Evolutionary conservation across 345 rosid species (phyloP), one percentile per base, ranked within the genome.

Genomic region (Angophora floribunda): DNA sequence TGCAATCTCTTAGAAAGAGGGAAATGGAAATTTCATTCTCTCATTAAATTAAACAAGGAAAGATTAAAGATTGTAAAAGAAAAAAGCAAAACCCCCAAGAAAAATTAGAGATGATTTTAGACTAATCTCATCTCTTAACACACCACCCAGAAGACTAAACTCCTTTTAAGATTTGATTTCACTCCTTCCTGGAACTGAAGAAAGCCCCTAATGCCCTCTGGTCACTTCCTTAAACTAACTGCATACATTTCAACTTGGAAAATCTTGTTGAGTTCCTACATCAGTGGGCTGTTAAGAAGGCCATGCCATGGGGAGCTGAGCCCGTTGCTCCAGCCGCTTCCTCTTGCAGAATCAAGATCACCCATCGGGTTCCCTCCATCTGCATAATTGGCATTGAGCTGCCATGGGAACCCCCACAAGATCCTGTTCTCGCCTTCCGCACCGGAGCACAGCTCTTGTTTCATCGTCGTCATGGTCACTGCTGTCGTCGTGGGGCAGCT

Each of bases 361-460:
- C 88, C 88, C 85, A 87, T 51, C 85, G 28, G 15, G 55, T 87
- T 87, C 78, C 85, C 85, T 75, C 84, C 84, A 61, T 91, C 94
- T 32, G 55, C 44, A 85, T 85, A 51, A 85, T 87, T 65, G 41
- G 92, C 95, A 93, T 90, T 94, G 49, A 94, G 87, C 89, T 95
- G 97, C 98, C 99, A 95, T 45, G 98, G 99, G 85, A 93, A 94
- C 4, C 97, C 98, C 94, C 92, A 94, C 51, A 96, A 90, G 49
- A 93, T 79, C 92, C 89, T 94, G 52, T 89, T 92, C 13, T 94
- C 95, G 78, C 88, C 89, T 84, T 92, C 92, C 88, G 86, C 93
- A 6, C 87, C 91, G 55, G 90, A 91, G 90, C 91, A 65, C 5
- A 90, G 88, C 88, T 95, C 99, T 92, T 92, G 96, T 95, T 97